Percentiles rank a stretch among this genome's conserved stretches.
Evolutionary conservation across 1,284 basidiomycete genomes (phyloP).

Genomic region (Pyrrhoderma lamaoense): DNA sequence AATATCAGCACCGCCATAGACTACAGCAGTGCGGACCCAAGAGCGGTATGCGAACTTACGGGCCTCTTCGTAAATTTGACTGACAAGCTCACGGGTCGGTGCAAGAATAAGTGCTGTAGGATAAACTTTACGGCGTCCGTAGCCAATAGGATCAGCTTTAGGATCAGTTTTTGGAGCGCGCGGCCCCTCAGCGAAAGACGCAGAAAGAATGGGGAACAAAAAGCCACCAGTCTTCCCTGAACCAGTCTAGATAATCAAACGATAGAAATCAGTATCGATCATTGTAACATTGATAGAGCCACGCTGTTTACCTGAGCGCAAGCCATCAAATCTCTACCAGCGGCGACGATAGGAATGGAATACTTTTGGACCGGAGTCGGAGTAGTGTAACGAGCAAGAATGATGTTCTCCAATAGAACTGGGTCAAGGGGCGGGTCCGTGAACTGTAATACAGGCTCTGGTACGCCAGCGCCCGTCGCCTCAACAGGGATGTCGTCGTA

Average conservation of each 20-base stretch:
- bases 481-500: slow-evolving; percentile 99
- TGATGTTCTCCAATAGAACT: slow-evolving; percentile 93
- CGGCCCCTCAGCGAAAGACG: slow-evolving; percentile 85
- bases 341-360: slow-evolving; percentile 96
- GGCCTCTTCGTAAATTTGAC: slow-evolving; percentile 98
- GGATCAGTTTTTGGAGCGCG: slow-evolving; percentile 34
- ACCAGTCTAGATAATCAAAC: slow-evolving; percentile 68
- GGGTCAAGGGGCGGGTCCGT: slow-evolving; percentile 87
- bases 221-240: slow-evolving; percentile 99
- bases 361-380: slow-evolving; percentile 99
- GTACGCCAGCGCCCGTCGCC: slow-evolving; percentile 92
- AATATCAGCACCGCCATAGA: slow-evolving; percentile 99
- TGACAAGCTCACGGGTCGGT: slow-evolving; percentile 97
- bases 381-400: slow-evolving; percentile 85
- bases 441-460: slow-evolving; percentile 88
- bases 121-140: slow-evolving; percentile 80
- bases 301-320: slow-evolving; percentile 79
- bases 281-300: neutral
- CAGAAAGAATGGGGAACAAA: slow-evolving; percentile 97
- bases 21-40: slow-evolving; percentile 98
- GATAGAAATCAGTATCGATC: slow-evolving; percentile 15
- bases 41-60: slow-evolving; percentile 99
- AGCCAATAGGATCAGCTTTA: slow-evolving; percentile 50
- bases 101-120: slow-evolving; percentile 96
- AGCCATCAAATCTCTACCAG: slow-evolving; percentile 93